Percentiles rank a stretch among this genome's conserved stretches.
Evolutionary conservation across 371 early-diverging fungal genomes (phyloP).

Genomic region (Mortierella sp.): DNA sequence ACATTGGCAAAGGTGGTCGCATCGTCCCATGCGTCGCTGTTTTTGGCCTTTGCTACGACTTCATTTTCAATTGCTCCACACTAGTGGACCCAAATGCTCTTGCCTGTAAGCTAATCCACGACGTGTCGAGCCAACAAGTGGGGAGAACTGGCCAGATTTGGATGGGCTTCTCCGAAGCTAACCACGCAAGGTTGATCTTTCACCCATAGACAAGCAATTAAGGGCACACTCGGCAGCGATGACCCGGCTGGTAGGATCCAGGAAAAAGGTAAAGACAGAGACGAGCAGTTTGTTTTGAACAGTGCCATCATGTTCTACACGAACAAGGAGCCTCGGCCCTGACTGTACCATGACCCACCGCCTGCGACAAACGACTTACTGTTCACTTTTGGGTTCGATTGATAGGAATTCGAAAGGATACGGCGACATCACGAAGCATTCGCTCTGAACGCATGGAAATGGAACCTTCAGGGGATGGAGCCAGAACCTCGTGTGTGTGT

Average conservation of each 20-base stretch:
- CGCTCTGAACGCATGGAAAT: conserved; percentile 12
- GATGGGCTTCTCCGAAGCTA: too few species aligned
- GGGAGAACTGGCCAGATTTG: too few species aligned
- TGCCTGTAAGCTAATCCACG: background rate
- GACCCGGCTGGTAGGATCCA: conserved; percentile 11
- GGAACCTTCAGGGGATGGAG: conserved; percentile 1
- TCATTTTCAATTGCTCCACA: conserved; percentile 8
- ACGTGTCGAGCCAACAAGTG: too few species aligned
- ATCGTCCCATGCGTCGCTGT: conserved; percentile 4
- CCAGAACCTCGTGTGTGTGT: conserved; percentile 29
- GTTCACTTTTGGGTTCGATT: too few species aligned
- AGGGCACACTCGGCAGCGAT: conserved; percentile 18
- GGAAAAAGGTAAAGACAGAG: conserved; percentile 15
- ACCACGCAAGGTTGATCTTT: background rate
- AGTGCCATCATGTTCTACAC: background rate
- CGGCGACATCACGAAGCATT: conserved; percentile 17
- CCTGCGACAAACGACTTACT: too few species aligned
- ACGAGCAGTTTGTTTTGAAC: background rate
- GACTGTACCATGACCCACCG: too few species aligned
- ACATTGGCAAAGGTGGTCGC: conserved; percentile 11
- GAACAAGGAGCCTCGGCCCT: too few species aligned
- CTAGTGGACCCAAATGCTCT: background rate
- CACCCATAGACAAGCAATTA: conserved; percentile 7
- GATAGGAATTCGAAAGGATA: conserved; percentile 18
- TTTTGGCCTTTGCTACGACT: conserved; percentile 15